Percentiles rank a stretch among this genome's conserved stretches.
Conservation (phyloP, 2,329 filamentous ascomycete genomes). For the Sporothrix mexicana region DNA sequence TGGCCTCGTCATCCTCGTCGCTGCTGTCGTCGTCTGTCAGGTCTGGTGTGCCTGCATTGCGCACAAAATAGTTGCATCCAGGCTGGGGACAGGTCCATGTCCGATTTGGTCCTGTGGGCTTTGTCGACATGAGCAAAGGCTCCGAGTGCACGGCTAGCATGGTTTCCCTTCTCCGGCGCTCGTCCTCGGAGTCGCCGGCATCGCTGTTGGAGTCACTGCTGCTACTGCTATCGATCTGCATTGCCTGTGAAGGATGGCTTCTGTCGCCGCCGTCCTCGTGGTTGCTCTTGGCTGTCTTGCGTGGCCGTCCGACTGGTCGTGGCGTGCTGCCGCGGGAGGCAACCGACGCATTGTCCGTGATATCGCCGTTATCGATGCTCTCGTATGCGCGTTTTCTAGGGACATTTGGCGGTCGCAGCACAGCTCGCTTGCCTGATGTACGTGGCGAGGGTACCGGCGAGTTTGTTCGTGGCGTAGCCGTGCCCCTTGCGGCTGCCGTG, state of each 20-base stretch:
- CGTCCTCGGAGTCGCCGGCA: conserved; percentile 30
- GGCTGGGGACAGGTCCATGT: conserved; percentile 71
- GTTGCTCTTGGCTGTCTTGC: conserved; percentile 16
- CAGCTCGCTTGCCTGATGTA: conserved; percentile 52
- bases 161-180: conserved; percentile 19
- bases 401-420: conserved; percentile 50
- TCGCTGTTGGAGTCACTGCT: conserved; percentile 34
- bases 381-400: conserved; percentile 53
- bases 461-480: neutral
- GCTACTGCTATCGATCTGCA: conserved; percentile 15
- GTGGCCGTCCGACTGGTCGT: conserved; percentile 20
- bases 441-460: conserved; percentile 10
- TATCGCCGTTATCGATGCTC: conserved; percentile 37
- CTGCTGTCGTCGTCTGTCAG: neutral
- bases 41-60: conserved; percentile 41
- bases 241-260: neutral
- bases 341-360: neutral
- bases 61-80: conserved; percentile 68
- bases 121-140: conserved; percentile 53
- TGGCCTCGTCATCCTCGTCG: conserved; percentile 5
- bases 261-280: neutral
- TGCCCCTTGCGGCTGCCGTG: neutral
- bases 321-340: conserved; percentile 18
- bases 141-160: conserved; percentile 56
- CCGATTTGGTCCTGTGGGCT: conserved; percentile 62